Base-by-base conservation (phyloP, 371 early-diverging fungal genomes). In the Rhizomucor miehei region DNA sequence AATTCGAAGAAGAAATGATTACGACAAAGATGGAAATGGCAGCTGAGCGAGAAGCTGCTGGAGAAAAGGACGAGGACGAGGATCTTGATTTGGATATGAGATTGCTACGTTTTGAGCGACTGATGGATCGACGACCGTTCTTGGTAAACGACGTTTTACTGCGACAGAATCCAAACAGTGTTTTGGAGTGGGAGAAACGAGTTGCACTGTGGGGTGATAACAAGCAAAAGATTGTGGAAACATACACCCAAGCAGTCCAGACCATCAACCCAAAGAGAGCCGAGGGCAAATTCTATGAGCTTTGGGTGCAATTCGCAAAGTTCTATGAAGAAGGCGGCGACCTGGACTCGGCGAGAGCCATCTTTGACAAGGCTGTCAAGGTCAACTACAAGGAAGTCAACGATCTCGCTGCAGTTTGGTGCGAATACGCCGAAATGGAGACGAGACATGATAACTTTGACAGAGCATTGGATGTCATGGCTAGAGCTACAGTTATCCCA, bases 61-160 rank as follows among this genome's bases (percentile, higher is more conserved):
- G 80, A 0, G 79, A 77, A 51, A 75, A 69, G 8, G 73, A 71
- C 16, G 65, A 65, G 9, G 80, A 73, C 1, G 85, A 82, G 44
- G 84, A 89, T 40, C 59, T 86, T 34, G 93, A 92, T 37, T 65
- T 94, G 13, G 97, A 97, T 71, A 71, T 97, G 55, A 76, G 88
- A 19, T 59, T 98, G 36, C 73, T 88, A 51, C 81, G 96, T 45
- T 84, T 97, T 51, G 98, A 97, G 62, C 80, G 87, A 51, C 68
- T 98, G 40, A 91, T 98, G 89, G 89, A 92, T 56, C 84, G 94
- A 10, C 85, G 98, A n/a, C 91, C 95, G 4, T 89, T 96, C 70
- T 70, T 99, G 43, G 92, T 95, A 19, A 98, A 91, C 66, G 95
- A 94, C 62, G 98, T 99, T 0, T 62, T 91, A 25, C 68, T 99